phyloP scores from a whole-genome alignment of 192 early-diverging fungal genomes.

The Coemansia sp. region DNA sequence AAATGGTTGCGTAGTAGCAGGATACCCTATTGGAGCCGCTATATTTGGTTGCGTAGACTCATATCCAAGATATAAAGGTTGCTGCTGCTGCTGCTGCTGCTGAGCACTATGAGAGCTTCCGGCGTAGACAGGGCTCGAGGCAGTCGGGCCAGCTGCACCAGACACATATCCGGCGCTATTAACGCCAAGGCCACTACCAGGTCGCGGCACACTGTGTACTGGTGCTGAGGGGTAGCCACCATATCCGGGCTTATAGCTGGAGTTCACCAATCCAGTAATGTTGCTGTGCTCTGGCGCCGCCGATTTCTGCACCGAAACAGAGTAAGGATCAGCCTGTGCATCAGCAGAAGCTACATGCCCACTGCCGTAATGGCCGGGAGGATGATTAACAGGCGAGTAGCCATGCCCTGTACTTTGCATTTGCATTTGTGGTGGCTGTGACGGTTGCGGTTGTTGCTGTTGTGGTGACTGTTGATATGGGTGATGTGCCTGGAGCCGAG shows the following conservation, averaged over 20 bases:
- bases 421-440: conserved; percentile 5
- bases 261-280: conserved; percentile 10
- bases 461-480: conserved; percentile 3
- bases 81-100: conserved; percentile 20
- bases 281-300: conserved; percentile 20
- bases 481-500: background rate
- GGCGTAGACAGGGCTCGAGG: conserved; percentile 24
- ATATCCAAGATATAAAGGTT: conserved; percentile 23
- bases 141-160: conserved; percentile 5
- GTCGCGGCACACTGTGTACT: conserved; percentile 16
- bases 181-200: conserved; percentile 15
- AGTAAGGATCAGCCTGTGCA: conserved; percentile 29
- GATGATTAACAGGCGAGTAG: conserved; percentile 5
- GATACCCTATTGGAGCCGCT: conserved; percentile 14
- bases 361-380: conserved; percentile 6
- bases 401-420: conserved; percentile 7
- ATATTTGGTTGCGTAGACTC: conserved; percentile 11
- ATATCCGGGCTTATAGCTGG: conserved; percentile 39
- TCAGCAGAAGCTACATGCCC: conserved; percentile 15
- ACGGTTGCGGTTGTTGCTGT: conserved; percentile 12
- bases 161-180: conserved; percentile 9
- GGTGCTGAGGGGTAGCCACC: conserved; percentile 33
- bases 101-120: conserved; percentile 14
- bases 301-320: conserved; percentile 25
- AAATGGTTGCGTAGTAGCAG: conserved; percentile 18